Evolutionary conservation across 2,329 filamentous ascomycete species (phyloP).

Genomic region (Ceratocystis eucalypticola): DNA sequence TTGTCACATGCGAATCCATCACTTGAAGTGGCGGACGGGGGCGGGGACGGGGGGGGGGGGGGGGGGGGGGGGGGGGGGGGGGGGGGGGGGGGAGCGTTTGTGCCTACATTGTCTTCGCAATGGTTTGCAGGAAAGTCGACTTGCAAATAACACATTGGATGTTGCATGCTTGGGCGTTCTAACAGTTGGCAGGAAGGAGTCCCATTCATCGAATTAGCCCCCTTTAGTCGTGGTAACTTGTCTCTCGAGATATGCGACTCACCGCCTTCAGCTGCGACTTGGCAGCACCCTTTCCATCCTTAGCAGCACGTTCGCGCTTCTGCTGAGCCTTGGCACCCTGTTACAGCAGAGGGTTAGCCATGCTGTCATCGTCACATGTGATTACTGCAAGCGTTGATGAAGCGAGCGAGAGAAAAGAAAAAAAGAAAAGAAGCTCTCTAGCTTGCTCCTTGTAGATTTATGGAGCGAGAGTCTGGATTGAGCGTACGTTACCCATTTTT

Average conservation of each 20-base stretch:
- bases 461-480: not conserved
- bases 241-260: constrained; percentile 26
- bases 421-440: not conserved
- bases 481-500: constrained; percentile 22
- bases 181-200: constrained; percentile 2
- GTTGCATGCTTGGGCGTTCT: constrained; percentile 62
- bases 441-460: not conserved
- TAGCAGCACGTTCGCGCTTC: constrained; percentile 59
- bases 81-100: too few species aligned
- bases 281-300: constrained; percentile 42
- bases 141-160: constrained; percentile 69
- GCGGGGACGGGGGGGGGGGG: too few species aligned
- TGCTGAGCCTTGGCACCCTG: constrained; percentile 54
- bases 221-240: not conserved
- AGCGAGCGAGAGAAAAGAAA: not conserved
- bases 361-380: not conserved
- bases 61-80: too few species aligned
- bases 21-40: constrained; percentile 23
- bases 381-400: constrained; percentile 16
- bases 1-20: not conserved
- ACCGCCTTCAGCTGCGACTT: constrained; percentile 59
- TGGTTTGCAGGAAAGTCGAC: constrained; percentile 66
- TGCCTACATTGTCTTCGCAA: constrained; percentile 51
- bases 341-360: not conserved
- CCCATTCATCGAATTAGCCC: not conserved